Conservation (phyloP, 768 basidiomycete species). For the Rhodotorula kratochvilovae region DNA sequence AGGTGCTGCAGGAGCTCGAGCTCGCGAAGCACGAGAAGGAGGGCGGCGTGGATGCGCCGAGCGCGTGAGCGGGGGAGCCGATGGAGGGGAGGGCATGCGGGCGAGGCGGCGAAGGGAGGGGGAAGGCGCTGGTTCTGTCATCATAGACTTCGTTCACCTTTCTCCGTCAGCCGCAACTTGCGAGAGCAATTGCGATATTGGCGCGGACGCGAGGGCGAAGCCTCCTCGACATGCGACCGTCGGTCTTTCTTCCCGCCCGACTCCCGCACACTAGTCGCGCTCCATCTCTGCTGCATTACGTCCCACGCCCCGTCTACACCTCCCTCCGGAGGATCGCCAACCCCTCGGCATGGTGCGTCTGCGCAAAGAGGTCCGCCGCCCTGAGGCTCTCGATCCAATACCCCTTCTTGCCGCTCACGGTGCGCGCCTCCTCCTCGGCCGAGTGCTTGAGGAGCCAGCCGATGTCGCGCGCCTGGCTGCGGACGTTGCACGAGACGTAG, state of each 20-base stretch:
- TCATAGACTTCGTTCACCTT: too few species aligned
- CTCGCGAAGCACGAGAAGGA: constrained; percentile 12
- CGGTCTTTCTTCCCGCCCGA: too few species aligned
- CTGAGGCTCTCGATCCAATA: constrained; percentile 78
- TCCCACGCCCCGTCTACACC: neutral
- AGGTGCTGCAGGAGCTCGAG: constrained; percentile 22
- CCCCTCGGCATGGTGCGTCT: constrained; percentile 89
- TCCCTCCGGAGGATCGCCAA: constrained; percentile 50
- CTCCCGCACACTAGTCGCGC: too few species aligned
- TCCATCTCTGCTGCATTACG: too few species aligned
- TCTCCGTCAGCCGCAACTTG: too few species aligned
- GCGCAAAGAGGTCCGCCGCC: constrained; percentile 93
- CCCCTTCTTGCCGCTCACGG: constrained; percentile 48
- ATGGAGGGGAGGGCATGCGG: neutral
- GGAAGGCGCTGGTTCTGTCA: neutral
- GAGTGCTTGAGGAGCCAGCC: constrained; percentile 62
- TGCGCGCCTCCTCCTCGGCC: constrained; percentile 49
- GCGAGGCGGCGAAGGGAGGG: neutral
- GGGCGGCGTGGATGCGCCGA: neutral
- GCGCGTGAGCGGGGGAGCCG: neutral
- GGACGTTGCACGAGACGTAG: constrained; percentile 42
- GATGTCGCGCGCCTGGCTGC: constrained; percentile 60
- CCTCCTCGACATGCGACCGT: too few species aligned
- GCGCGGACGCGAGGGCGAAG: too few species aligned
- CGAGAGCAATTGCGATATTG: too few species aligned